These are phyloP conservation scores for Dunaliella primolecta DNA, from an alignment of 139 green algal species.

Conservation along the genomic window DNA sequence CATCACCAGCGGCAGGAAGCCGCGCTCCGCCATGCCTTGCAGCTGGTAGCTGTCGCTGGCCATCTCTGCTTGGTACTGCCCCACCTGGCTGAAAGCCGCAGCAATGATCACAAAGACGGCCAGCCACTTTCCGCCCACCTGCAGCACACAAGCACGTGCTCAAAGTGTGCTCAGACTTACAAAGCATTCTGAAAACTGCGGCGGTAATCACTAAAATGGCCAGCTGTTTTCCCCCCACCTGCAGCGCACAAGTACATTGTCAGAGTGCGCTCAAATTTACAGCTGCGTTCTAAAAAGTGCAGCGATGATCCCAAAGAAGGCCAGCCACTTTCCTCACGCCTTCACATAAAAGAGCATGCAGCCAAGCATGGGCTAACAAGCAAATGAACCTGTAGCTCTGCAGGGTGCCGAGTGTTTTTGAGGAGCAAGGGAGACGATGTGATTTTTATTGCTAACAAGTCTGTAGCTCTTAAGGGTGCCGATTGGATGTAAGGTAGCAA, in stretches of 20 bases:
- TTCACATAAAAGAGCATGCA: too few relatives aligned
- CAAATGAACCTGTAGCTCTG: too few relatives aligned
- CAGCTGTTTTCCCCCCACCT: conserved; percentile 85
- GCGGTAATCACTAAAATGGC: conserved; percentile 78
- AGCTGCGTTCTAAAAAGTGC: conserved; percentile 77
- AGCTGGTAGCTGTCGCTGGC: conserved; percentile 86
- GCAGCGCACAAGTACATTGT: neutral
- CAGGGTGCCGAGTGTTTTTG: too few relatives aligned
- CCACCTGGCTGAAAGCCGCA: conserved; percentile 85
- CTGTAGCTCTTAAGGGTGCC: too few relatives aligned
- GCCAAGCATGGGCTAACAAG: too few relatives aligned
- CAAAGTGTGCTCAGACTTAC: too few relatives aligned
- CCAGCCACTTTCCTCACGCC: conserved; percentile 85
- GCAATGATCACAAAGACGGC: conserved; percentile 78
- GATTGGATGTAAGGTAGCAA: too few relatives aligned
- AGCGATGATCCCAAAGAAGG: conserved; percentile 76
- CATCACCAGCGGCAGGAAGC: conserved; percentile 81
- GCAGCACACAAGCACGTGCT: neutral
- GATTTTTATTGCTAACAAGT: too few relatives aligned
- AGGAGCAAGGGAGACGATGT: too few relatives aligned
- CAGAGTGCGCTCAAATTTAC: too few relatives aligned
- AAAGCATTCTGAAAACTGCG: conserved; percentile 74
- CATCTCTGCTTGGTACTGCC: conserved; percentile 96
- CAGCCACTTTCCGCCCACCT: conserved; percentile 86
- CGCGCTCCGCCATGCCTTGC: conserved; percentile 86